These are phyloP conservation scores for Aureobasidium vineae DNA, from an alignment of 2,329 filamentous ascomycete genomes.

Conservation along the genomic window DNA sequence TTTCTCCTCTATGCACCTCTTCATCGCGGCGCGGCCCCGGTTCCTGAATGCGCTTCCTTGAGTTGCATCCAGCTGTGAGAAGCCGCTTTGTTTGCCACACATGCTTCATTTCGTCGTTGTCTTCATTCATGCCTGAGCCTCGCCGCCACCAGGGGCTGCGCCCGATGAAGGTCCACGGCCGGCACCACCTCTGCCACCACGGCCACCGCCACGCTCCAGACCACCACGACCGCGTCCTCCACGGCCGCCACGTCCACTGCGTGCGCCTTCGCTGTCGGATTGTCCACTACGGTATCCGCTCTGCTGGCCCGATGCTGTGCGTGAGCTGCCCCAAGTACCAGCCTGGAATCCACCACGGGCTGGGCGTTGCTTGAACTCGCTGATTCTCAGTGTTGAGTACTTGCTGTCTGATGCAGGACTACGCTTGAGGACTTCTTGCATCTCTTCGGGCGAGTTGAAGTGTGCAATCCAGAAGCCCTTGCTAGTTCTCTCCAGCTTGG, in stretches of 20 bases:
- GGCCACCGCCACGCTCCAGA: constrained; percentile 37
- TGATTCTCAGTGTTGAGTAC: constrained; percentile 63
- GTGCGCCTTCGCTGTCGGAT: constrained; percentile 70
- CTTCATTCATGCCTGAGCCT: constrained; percentile 21
- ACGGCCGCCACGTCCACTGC: constrained; percentile 56
- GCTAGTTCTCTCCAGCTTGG: constrained; percentile 67
- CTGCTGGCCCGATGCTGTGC: constrained; percentile 44
- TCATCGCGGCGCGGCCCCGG: constrained; percentile 6
- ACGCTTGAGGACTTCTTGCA: constrained; percentile 72
- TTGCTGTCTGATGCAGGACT: constrained; percentile 59
- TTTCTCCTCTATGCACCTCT: constrained; percentile 4
- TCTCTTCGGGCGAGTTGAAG: constrained; percentile 76
- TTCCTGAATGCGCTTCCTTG: constrained; percentile 14
- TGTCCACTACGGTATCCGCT: constrained; percentile 74
- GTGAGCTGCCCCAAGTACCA: constrained; percentile 62
- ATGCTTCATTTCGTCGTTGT: constrained; percentile 14
- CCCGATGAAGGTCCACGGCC: constrained; percentile 19
- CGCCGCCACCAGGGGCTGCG: constrained; percentile 22
- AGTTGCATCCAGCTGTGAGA: constrained; percentile 9
- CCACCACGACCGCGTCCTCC: constrained; percentile 55
- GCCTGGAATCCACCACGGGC: constrained; percentile 47
- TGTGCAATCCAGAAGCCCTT: constrained; percentile 80
- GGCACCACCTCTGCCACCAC: constrained; percentile 31
- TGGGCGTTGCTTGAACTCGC: constrained; percentile 60
- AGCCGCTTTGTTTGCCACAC: not conserved